Percentiles rank a stretch among this genome's conserved stretches.
phyloP scores from a whole-genome alignment of 306 rosid species.

The Glycine soja region DNA sequence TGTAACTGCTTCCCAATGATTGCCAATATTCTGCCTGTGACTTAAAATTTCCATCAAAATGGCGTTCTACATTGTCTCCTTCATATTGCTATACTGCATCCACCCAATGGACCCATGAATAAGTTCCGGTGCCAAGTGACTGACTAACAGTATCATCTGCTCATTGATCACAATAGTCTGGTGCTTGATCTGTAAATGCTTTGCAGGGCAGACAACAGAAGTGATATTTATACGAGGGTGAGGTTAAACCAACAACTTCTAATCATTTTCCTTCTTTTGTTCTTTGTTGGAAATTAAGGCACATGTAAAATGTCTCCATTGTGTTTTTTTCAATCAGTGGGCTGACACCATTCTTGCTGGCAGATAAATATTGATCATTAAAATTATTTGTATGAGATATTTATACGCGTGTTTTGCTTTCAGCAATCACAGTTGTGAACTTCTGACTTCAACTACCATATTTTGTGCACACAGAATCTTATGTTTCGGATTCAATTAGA shows the following conservation, averaged over 20 bases:
- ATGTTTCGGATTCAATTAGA: no score
- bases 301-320: constrained; percentile 38
- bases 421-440: constrained; percentile 8
- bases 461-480: background rate
- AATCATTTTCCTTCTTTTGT: constrained; percentile 24
- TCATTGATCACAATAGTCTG: constrained; percentile 40
- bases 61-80: constrained; percentile 21
- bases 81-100: constrained; percentile 13
- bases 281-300: constrained; percentile 42
- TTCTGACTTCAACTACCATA: constrained; percentile 9
- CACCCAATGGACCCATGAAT: constrained; percentile 7
- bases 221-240: constrained; percentile 37
- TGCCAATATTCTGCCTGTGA: constrained; percentile 24
- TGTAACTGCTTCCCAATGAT: constrained; percentile 51
- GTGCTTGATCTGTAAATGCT: constrained; percentile 30
- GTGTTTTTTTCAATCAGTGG: constrained; percentile 41
- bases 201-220: constrained; percentile 22
- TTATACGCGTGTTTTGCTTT: background rate
- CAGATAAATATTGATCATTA: constrained; percentile 32
- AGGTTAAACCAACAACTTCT: constrained; percentile 13
- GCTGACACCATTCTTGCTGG: constrained; percentile 39
- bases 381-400: constrained; percentile 39
- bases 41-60: constrained; percentile 16
- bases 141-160: constrained; percentile 29
- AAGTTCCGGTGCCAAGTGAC: constrained; percentile 23